Base-by-base conservation (phyloP, 768 basidiomycete species). In the Tephrocybe sp. region DNA sequence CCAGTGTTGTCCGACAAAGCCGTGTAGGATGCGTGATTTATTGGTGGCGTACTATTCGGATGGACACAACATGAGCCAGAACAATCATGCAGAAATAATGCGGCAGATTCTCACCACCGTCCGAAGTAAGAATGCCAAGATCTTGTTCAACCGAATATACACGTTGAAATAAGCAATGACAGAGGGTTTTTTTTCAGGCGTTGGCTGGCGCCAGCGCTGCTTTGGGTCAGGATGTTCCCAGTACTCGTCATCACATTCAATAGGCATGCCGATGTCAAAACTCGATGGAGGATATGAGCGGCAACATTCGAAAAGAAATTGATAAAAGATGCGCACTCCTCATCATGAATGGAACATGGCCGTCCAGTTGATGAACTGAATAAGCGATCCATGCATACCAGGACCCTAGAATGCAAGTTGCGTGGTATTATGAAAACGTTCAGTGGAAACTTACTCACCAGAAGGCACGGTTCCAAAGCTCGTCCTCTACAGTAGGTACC, bases 271-370 rank as follows among this genome's bases (percentile, higher is more conserved):
- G 3, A 88, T 65, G 58, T 92, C 90, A 58, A 90, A 89, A 59
- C 88, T 90, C 50, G 3, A 23, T n/a, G 12, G 10, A 32, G 20
- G 25, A 40, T 9, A 17, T 48, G 46, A 49, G 53, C 33, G 15
- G 24, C 38, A 18, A 5, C 28, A 30, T 5, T 30, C 28, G 11
- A 30, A 30, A 30, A 26, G 9, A 7, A 34, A 34, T n/a, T 18
- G 23, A 46, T n/a, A 52, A 30, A 4, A 47, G 12, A 43, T n/a
- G 69, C 85, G 47, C 58, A 85, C 84, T 90, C 89, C 67, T 89
- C 88, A 56, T 93, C 90, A 45, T 88, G 86, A 9, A 93, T 80
- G 2, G 85, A 83, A 59, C 85, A 82, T 1, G 89, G 87, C 17
- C 91, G 73, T 9, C 91, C 91, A 5, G 88, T 73, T 0, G 76